Percentiles rank a stretch among this genome's conserved stretches.
Evolutionary conservation across 2,329 filamentous ascomycete species (phyloP).

Genomic region (Didymosphaeria variabile): DNA sequence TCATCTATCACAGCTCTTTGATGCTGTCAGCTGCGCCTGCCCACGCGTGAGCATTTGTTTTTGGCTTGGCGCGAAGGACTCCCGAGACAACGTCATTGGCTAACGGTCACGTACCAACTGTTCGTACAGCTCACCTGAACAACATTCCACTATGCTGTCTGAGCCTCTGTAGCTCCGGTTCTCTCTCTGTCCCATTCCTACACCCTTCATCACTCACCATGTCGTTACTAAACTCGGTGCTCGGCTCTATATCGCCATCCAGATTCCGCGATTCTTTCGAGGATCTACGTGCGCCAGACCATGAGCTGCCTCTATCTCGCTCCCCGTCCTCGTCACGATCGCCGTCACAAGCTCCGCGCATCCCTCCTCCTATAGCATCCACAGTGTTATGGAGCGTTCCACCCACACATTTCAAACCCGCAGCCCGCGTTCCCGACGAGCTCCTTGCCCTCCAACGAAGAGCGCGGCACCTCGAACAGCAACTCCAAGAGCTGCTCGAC

Average conservation of each 20-base stretch:
- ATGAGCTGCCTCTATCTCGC: constrained; percentile 46
- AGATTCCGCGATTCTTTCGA: constrained; percentile 46
- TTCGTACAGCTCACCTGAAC: constrained; percentile 32
- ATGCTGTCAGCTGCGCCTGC: constrained; percentile 25
- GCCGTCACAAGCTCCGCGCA: constrained; percentile 38
- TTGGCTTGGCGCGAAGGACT: constrained; percentile 33
- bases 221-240: constrained; percentile 48
- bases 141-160: constrained; percentile 13
- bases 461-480: constrained; percentile 63
- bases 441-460: constrained; percentile 62
- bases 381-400: constrained; percentile 45
- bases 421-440: constrained; percentile 47
- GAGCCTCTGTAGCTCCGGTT: constrained; percentile 14
- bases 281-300: constrained; percentile 44
- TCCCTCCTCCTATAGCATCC: constrained; percentile 45
- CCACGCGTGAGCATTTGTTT: constrained; percentile 10
- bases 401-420: constrained; percentile 33
- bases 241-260: constrained; percentile 45
- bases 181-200: constrained; percentile 4
- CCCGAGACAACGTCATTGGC: constrained; percentile 37
- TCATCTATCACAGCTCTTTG: constrained; percentile 1
- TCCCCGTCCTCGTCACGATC: constrained; percentile 40
- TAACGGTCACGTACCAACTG: constrained; percentile 35
- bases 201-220: constrained; percentile 23
- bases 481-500: constrained; percentile 68